Conservation (phyloP, 208 protist species). For the Wallacemonas sp. region DNA sequence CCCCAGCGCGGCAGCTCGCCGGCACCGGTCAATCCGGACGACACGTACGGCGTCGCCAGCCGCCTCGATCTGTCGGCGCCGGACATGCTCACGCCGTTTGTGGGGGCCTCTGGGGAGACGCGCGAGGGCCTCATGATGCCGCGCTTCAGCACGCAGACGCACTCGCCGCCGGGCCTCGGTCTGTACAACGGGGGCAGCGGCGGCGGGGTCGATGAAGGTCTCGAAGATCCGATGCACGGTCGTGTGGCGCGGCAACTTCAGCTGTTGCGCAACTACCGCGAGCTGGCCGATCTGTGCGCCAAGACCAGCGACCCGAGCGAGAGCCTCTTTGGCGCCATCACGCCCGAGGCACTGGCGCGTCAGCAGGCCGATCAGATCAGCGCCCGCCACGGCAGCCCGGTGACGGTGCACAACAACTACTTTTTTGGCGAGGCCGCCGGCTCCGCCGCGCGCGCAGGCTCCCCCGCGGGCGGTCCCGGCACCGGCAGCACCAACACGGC, state of each 20-base stretch:
- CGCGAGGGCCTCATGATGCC: background rate
- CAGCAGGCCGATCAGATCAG: slow-evolving; percentile 32
- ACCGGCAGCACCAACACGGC: background rate
- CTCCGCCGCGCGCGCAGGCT: background rate
- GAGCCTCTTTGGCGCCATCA: slow-evolving; percentile 35
- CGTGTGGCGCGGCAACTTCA: slow-evolving; percentile 67
- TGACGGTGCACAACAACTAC: slow-evolving; percentile 67
- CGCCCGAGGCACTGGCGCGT: slow-evolving; percentile 46
- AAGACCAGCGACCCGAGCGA: slow-evolving; percentile 37
- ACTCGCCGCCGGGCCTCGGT: slow-evolving; percentile 8
- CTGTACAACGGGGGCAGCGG: slow-evolving; percentile 14
- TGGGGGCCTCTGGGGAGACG: background rate
- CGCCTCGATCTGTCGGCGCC: background rate
- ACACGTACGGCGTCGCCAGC: background rate
- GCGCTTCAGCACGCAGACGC: slow-evolving; percentile 19
- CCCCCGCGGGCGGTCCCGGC: background rate
- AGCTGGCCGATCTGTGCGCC: slow-evolving; percentile 57
- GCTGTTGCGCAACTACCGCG: slow-evolving; percentile 70
- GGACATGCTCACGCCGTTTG: background rate
- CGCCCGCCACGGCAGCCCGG: slow-evolving; percentile 23
- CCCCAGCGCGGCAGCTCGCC: slow-evolving; percentile 3
- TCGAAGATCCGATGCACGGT: slow-evolving; percentile 43
- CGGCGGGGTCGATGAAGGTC: background rate
- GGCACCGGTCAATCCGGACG: background rate
- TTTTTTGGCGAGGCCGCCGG: slow-evolving; percentile 28